These are phyloP conservation scores for Xerocomus minutiporus DNA, from an alignment of 1,284 basidiomycete species.

Conservation along the genomic window DNA sequence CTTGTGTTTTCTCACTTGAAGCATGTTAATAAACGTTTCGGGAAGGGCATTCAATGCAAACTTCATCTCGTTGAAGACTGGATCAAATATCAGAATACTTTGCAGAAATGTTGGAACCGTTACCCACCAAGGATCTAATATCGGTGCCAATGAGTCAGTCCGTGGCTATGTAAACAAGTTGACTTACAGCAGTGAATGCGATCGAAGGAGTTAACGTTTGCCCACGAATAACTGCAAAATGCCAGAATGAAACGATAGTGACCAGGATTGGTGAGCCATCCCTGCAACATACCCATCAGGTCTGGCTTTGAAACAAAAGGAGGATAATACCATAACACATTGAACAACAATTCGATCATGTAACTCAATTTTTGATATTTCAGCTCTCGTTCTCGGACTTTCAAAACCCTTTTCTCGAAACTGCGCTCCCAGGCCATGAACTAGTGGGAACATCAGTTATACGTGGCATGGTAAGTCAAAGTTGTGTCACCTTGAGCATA, in stretches of 20 bases:
- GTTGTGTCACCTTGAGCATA: slow-evolving; percentile 74
- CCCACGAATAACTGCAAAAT: slow-evolving; percentile 70
- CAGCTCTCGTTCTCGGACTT: slow-evolving; percentile 74
- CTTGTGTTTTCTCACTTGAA: slow-evolving; percentile 50
- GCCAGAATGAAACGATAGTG: slow-evolving; percentile 78
- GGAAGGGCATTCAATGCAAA: slow-evolving; percentile 82
- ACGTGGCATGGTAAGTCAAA: background rate
- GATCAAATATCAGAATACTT: slow-evolving; percentile 6
- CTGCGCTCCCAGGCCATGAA: slow-evolving; percentile 96
- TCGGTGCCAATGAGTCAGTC: slow-evolving; percentile 4
- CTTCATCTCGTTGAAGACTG: slow-evolving; percentile 85
- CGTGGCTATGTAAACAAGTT: background rate
- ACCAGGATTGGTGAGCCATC: slow-evolving; percentile 71
- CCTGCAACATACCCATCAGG: slow-evolving; percentile 38
- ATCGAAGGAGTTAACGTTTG: slow-evolving; percentile 75
- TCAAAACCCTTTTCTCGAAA: slow-evolving; percentile 75
- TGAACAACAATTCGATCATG: slow-evolving; percentile 77
- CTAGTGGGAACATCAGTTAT: slow-evolving; percentile 33
- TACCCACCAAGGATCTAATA: slow-evolving; percentile 47
- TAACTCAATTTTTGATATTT: slow-evolving; percentile 84
- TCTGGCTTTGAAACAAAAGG: slow-evolving; percentile 3
- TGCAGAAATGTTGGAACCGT: background rate
- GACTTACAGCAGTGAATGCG: slow-evolving; percentile 63
- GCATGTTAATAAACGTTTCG: slow-evolving; percentile 84
- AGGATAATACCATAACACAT: slow-evolving; percentile 63